Evolutionary conservation across 1,139 yeast species (phyloP), one percentile per base, ranked within the genome.

Genomic region (Candida mesenterica): DNA sequence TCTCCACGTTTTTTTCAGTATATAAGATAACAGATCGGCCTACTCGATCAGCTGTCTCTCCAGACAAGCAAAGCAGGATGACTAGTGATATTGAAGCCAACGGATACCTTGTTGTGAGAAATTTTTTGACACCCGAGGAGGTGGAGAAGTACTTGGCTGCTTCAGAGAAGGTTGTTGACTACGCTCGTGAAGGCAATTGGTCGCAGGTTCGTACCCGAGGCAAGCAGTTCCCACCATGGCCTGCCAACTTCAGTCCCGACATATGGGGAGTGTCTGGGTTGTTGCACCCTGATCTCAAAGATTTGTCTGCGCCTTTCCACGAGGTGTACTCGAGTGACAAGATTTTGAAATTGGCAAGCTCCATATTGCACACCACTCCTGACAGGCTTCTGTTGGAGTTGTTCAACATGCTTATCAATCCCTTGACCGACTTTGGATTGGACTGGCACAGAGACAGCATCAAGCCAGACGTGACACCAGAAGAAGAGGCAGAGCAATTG

Each of bases 161-260:
- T 0, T 61, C 79, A 1, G 62, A 69, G 34, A 46, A 49, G n/a
- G 59, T 73, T n/a, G 67, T 74, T 16, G 57, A 66, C 25, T 48
- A 60, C 26, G 77, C 79, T 14, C 59, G 81, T 31, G 65, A 57
- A 5, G 81, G 80, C 2, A 58, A 70, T 8, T 75, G 80, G 80
- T 61, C 71, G 12, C 61, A 67, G 31, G 78, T 75, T 10, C 62
- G 81, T 48, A 73, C 79, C 4, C 55, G 73, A 34, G 79, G 79
- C 4, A 75, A 75, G 44, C 80, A 75, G 49, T 75, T 75, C 47
- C 80, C 81, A 4, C 80, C 81, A 15, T 75, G 81, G 80, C 79
- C 79, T 10, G 59, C 61, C 43, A 71, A 72, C 44, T 72, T 68
- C 46, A 66, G 68, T 40, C 78, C 79, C 3, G 79, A 75, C 42